Base-by-base conservation (phyloP, 257 asterid genomes). In the Solanum tacnaense region DNA sequence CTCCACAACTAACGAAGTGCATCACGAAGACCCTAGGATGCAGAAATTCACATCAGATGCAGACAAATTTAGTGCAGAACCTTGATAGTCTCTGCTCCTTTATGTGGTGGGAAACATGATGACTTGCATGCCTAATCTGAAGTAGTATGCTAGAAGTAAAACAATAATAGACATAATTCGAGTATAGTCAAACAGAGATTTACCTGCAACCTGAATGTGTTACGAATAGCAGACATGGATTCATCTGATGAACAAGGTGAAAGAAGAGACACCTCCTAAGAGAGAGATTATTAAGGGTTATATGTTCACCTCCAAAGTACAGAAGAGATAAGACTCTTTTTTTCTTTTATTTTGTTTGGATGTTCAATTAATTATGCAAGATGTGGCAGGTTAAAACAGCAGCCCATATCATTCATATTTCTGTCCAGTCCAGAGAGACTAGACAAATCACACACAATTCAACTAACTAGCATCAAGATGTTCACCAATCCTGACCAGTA, bases 1-100 rank as follows among this genome's bases (percentile, higher is more conserved):
- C 20, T n/a, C 18, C 20, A 68, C 18, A 46, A 84, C 81, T 13
- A 13, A 74, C 23, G 86, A 38, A 21, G 87, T 86, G 68, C 84
- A 87, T 84, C 34, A 52, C 16, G 90, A 91, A 44, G 94, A 91
- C 13, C 88, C 84, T 27, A 91, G 86, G 89, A 82, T 78, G 41
- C 86, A 9, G 35, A 71, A 27, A 68, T 60, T 87, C 83, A 31
- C 90, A 44, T 35, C 93, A 46, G 92, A 89, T 31, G 88, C 76
- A 79, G 88, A 68, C 31, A 79, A 38, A 75, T 81, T 58, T 52
- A 90, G 7, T 12, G 91, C 36, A 84, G 91, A 91, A 82, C 91
- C 94, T 32, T 91, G 84, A 89, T 79, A 74, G 89, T 41, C 15
- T 25, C 38, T 79, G 38, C 38, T 60, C 23, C 62, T 39, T 25